Percentiles rank a stretch among this genome's conserved stretches.
Evolutionary conservation across 495 filamentous ascomycete genomes (phyloP).

Genomic region (Oidiodendron maius): DNA sequence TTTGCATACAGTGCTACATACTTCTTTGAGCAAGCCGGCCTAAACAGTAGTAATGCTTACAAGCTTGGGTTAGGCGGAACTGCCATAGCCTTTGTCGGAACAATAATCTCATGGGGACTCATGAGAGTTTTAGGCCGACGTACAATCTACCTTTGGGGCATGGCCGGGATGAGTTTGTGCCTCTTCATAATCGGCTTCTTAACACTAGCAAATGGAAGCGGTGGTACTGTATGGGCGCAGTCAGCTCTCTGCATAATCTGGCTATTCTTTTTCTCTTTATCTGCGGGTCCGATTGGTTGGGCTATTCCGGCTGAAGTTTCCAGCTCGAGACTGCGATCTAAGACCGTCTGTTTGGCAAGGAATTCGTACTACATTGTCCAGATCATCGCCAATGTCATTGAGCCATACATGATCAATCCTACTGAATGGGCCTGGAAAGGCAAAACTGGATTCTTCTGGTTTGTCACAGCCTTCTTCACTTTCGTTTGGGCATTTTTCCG

Average conservation of each 20-base stretch:
- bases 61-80: constrained; percentile 25
- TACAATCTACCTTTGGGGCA: constrained; percentile 17
- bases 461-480: constrained; percentile 42
- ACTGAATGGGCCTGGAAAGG: constrained; percentile 64
- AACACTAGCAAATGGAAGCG: constrained; percentile 21
- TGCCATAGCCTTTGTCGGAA: constrained; percentile 18
- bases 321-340: constrained; percentile 9
- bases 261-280: constrained; percentile 47
- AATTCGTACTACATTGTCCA: constrained; percentile 45
- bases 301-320: constrained; percentile 9
- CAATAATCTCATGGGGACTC: constrained; percentile 29
- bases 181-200: constrained; percentile 28
- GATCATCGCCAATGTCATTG: constrained; percentile 60
- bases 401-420: constrained; percentile 67
- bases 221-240: constrained; percentile 2
- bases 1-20: constrained; percentile 55
- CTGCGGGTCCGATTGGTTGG: constrained; percentile 52
- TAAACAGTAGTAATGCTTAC: constrained; percentile 38
- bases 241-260: constrained; percentile 41
- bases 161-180: constrained; percentile 32
- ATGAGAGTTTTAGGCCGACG: constrained; percentile 23
- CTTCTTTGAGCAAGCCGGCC: constrained; percentile 56
- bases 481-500: constrained; percentile 70
- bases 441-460: constrained; percentile 25
- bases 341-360: constrained; percentile 23